Evolutionary conservation across 345 rosid genomes (phyloP), one percentile per base, ranked within the genome.

Genomic region (Eucalyptus regnans): DNA sequence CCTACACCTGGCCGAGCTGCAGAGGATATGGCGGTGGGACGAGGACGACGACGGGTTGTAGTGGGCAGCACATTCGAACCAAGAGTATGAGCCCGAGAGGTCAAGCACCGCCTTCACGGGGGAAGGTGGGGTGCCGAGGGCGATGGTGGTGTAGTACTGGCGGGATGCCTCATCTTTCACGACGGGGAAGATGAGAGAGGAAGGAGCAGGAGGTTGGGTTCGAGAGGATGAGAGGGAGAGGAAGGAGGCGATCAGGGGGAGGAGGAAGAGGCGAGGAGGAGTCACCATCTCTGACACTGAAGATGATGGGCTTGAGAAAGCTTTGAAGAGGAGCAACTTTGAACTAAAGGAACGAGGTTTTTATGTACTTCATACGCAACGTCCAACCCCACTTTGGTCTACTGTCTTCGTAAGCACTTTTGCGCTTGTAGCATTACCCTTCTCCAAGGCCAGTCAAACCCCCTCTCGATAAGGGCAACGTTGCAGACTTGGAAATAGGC

Each of bases 91-190:
- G 16, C 92, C 93, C 14, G 92, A 93, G n/a, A 95, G 92, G 79
- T 95, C 93, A 20, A 93, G 86, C 50, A 89, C 88, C 3, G 88
- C 50, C 44, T 89, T 43, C 4, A 92, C 25, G 37, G 87, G 46
- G 14, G 87, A 58, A 4, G 50, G 60, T n/a, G 93, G 85, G 46
- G 94, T 86, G 6, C 93, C 86, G 51, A 91, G 93, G 44, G 89
- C 60, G 68, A 94, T 33, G n/a, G 90, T 87, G 89, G 96, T 92
- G 88, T 89, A 89, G 89, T 92, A 93, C 85, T 93, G 96, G n/a
- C 58, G 92, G 46, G 93, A 90, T 43, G 91, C 12, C 11, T 88
- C 87, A 89, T 94, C 93, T 88, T 93, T 93, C 13, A 87, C 56
- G 86, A 95, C 89, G 2, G 96, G 96, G 89, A 94, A 68, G 58